Evolutionary conservation across 1,139 yeast genomes (phyloP), one percentile per base, ranked within the genome.

Genomic region (Saccharomyces pastorianus): DNA sequence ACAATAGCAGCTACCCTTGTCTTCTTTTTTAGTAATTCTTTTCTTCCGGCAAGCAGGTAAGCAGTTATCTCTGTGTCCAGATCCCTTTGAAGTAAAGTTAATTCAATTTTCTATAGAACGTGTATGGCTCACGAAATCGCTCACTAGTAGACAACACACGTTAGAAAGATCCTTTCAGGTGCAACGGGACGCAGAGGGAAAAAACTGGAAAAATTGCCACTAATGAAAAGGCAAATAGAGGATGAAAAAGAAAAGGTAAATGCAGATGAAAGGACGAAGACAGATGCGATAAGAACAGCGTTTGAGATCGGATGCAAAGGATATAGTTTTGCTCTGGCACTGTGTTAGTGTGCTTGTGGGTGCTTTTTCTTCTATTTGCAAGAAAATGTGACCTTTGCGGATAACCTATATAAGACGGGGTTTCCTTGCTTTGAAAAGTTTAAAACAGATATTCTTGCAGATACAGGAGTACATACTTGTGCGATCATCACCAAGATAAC

Each of bases 111-210:
- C 44, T 13, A 13, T 23, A 38, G 25, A 38, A 38, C 13, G 44
- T 38, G 25, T 38, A 38, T 20, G 25, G 25, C 20, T 17, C 17
- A 17, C 42, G 42, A 34, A 34, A 38, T 38, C 44, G 44, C 44
- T 38, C 44, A 38, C 44, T 38, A 17, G 13, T 20, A 38, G 44
- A 38, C 44, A 38, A 38, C 44, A 38, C 25, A 38, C 44, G 44
- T 38, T 38, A 38, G 23, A 38, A 38, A 38, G 44, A 38, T 38
- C 44, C 44, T 20, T 38, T 38, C 44, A 38, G 44, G 44, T 38
- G 44, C 44, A 38, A 23, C 44, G 44, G 41, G 44, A 9, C 44
- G 44, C 44, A 38, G 44, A 20, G 44, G 44, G 44, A 38, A 38
- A 38, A 38, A 38, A 38, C 25, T 38, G 26, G 44, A 13, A 38